Base-by-base conservation (phyloP, 352 stramenopile genomes). In the Plasmopara halstedii region DNA sequence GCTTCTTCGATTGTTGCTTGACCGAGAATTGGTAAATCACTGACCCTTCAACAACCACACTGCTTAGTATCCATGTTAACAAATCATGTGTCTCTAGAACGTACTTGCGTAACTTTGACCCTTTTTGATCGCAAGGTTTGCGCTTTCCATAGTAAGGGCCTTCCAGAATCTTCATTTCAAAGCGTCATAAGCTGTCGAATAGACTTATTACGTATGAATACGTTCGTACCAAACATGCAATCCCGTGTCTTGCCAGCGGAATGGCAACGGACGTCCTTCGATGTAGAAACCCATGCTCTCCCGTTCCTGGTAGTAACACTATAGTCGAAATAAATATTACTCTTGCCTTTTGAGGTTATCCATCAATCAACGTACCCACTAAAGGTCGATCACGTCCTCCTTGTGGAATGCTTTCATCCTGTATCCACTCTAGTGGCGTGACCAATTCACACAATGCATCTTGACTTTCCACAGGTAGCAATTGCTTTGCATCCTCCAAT, bases 1-100 rank as follows among this genome's bases (percentile, higher is more conserved):
- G 78, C 62, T 53, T 90, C 78, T 50, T 87, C 76, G n/a, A 90
- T 90, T 3, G 78, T 90, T 10, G 78, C 72, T 62, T 88, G 70
- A 0, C 78, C 78, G 6, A 90, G 50, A 18, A 88, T 83, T 2
- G 78, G 73, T 14, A 90, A 46, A 34, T 90, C 78, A 21, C 63
- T 84, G 14, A 87, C 75, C n/a, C 72, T 82, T 17, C 13, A 7
- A 36, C 6, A 47, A 40, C n/a, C 33, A 6, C 5, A 38, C 6
- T 43, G 4, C 11, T 11, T 17, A 31, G 11, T 26, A 38, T 20
- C 21, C 23, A 26, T 23, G 3, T 8, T 11, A 22, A 29, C 23
- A 23, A 8, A 34, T 33, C 9, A 33, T 23, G 1, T 5, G 22
- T 15, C n/a, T n/a, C n/a, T 10, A 42, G 2, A 5, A 48, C 50